Conservation (phyloP, 2,329 filamentous ascomycete species). For the Sclerotinia sclerotiorum region DNA sequence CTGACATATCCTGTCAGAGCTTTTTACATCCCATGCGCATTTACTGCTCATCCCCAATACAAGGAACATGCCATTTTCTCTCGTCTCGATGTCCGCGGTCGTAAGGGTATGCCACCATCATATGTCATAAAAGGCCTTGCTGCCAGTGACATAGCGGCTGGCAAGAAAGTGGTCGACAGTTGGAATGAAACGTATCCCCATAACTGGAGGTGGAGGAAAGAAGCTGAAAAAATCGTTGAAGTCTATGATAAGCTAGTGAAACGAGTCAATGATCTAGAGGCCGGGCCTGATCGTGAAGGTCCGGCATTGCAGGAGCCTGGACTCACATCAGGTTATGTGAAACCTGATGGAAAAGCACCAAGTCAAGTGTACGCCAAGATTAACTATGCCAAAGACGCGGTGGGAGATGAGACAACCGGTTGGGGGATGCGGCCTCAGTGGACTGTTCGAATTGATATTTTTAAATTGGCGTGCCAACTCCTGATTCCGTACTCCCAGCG, state of each 20-base stretch:
- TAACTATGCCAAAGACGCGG: neutral
- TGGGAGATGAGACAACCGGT: neutral
- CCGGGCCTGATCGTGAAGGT: neutral
- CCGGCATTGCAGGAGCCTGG: neutral
- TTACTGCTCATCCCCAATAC: constrained; percentile 5
- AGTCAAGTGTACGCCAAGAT: constrained; percentile 2
- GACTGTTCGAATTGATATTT: constrained; percentile 15
- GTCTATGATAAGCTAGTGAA: neutral
- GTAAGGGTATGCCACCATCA: constrained; percentile 1
- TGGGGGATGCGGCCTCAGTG: constrained; percentile 10
- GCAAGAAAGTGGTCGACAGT: neutral
- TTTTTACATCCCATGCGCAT: neutral
- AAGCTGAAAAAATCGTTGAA: neutral
- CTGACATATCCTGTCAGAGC: constrained; percentile 14
- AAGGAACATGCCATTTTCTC: constrained; percentile 10
- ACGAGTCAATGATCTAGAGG: neutral
- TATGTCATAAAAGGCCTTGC: neutral
- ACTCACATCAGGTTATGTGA: neutral
- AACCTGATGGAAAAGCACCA: constrained; percentile 4
- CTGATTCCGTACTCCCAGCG: neutral
- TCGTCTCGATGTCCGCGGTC: constrained; percentile 9
- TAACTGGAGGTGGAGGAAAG: neutral
- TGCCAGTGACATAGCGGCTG: neutral
- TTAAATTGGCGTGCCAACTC: constrained; percentile 3
- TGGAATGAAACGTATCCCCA: neutral